These are phyloP conservation scores for Acanthamoeba royreba DNA, from an alignment of 208 protist species.

Conservation along the genomic window DNA sequence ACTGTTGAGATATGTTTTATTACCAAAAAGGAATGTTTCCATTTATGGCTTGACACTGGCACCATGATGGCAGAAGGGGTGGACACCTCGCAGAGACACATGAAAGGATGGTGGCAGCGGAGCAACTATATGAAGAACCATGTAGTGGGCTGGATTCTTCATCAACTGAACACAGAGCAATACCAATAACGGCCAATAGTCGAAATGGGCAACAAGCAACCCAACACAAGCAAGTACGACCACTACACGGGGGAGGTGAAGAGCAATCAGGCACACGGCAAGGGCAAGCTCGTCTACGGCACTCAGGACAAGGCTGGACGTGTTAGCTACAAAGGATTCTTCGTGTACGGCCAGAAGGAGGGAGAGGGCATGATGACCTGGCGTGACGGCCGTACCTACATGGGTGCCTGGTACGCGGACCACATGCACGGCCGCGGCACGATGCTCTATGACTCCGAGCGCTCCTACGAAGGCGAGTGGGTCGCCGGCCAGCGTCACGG, in stretches of 20 bases:
- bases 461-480: background rate
- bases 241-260: constrained; percentile 2
- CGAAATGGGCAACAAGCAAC: background rate
- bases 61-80: too few species aligned
- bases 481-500: background rate
- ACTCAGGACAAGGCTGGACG: background rate
- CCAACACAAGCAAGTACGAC: background rate
- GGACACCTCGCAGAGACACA: too few species aligned
- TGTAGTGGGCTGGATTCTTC: too few species aligned
- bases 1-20: too few species aligned
- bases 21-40: too few species aligned
- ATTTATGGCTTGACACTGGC: too few species aligned
- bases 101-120: too few species aligned
- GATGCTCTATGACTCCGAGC: background rate
- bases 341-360: background rate
- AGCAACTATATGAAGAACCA: too few species aligned
- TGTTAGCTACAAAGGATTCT: background rate
- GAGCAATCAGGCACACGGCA: background rate
- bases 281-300: background rate
- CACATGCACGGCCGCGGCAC: background rate
- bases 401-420: background rate
- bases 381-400: background rate
- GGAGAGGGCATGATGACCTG: background rate
- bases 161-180: background rate
- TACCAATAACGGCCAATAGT: background rate